Evolutionary conservation across 2,329 filamentous ascomycete species (phyloP), one percentile per base, ranked within the genome.

Genomic region (Purpureocillium lavendulum): DNA sequence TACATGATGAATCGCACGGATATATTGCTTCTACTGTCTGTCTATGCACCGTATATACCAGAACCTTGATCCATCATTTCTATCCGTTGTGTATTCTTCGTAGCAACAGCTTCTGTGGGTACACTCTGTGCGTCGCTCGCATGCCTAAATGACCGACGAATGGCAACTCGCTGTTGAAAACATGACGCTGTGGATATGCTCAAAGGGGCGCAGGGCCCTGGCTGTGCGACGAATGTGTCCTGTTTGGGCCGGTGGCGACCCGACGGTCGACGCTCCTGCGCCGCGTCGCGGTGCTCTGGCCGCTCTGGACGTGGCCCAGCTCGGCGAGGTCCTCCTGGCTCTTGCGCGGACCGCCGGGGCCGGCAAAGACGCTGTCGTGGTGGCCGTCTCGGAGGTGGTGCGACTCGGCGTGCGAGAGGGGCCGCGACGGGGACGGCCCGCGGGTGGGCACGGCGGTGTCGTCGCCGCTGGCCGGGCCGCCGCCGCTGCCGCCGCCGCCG

Each of bases 311-410:
- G 32, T 51, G 51, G 3, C 58, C 59, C n/a, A 60, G 38, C 45
- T 61, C 59, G 8, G 55, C 59, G 38, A 58, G 39, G n/a, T 61
- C 54, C 32, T 62, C 59, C 18, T 53, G 58, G 12, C 58, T 58
- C 45, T 55, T 59, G 7, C 55, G 50, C 8, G 54, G 51, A 7
- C 46, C 43, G 2, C 50, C 54, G 2, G 54, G 45, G 10, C 50
- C 49, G 4, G 53, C 55, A 38, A 57, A 49, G 18, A 56, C 45
- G 24, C 52, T 52, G 9, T 55, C 52, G 1, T 38, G 45, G 1
- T 38, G 45, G 7, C 45, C 40, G 18, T 46, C 45, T 10, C 38
- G 15, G 3, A 39, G 38, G 21, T 24, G 42, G 4, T 41, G 31
- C 3, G 39, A 36, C 14, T 36, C 42, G 12, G 33, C 46, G 17